Evolutionary conservation across 2,329 filamentous ascomycete genomes (phyloP).

Genomic region (Neopestalotiopsis sp.): DNA sequence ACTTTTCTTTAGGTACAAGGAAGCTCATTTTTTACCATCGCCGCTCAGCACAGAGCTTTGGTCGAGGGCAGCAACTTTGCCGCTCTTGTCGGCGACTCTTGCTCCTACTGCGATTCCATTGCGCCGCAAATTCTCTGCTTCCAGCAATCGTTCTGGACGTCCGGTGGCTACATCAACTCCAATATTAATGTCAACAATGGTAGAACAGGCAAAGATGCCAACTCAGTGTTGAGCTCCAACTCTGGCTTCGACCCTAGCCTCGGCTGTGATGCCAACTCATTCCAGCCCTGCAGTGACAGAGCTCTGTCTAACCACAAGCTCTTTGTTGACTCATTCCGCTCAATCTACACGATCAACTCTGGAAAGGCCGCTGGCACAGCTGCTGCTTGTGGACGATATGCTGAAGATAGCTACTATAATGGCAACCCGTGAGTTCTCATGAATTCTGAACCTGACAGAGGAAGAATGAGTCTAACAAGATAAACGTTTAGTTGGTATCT

Average conservation of each 20-base stretch:
- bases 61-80: slow-evolving; percentile 72
- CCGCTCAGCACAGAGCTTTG: slow-evolving; percentile 71
- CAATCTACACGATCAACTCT: slow-evolving; percentile 71
- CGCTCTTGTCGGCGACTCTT: slow-evolving; percentile 63
- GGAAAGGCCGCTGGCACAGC: slow-evolving; percentile 65
- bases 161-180: slow-evolving; percentile 65
- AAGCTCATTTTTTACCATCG: slow-evolving; percentile 79
- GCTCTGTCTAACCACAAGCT: slow-evolving; percentile 79
- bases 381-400: slow-evolving; percentile 68
- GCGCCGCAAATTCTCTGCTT: slow-evolving; percentile 77
- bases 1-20: slow-evolving; percentile 54
- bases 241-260: slow-evolving; percentile 72
- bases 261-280: slow-evolving; percentile 71
- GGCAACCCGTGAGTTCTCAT: slow-evolving; percentile 64
- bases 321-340: slow-evolving; percentile 76
- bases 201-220: slow-evolving; percentile 73
- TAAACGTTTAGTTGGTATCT: slow-evolving; percentile 67
- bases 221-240: slow-evolving; percentile 70
- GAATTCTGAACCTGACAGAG: too few relatives aligned
- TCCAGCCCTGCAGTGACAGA: slow-evolving; percentile 76
- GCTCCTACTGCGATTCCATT: slow-evolving; percentile 64
- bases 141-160: slow-evolving; percentile 74
- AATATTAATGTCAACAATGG: slow-evolving; percentile 70
- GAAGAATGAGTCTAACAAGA: slow-evolving; percentile 19
- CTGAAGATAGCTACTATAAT: slow-evolving; percentile 75